Evolutionary conservation across 257 asterid genomes (phyloP), one percentile per base, ranked within the genome.

Genomic region (Solanum microdontum): DNA sequence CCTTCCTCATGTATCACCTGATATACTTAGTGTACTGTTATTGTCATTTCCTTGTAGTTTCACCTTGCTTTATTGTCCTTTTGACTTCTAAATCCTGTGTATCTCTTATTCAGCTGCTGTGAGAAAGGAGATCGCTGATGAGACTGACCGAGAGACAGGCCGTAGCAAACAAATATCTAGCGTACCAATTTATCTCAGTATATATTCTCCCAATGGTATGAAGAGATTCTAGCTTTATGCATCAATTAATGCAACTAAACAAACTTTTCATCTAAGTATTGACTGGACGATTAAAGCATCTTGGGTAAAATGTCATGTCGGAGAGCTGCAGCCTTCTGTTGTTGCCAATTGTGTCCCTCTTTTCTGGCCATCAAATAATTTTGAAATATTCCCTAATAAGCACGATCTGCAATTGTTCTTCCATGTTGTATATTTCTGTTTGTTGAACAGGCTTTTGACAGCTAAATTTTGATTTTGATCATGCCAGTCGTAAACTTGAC

Each of bases 61-160:
- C 24, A 37, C 80, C 77, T 84, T 36, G 45, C 68, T 45, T 76
- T 28, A 28, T 62, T 64, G 32, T 76, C 60, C 14, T 79, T 55
- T n/a, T 28, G 76, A 83, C 34, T 87, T 88, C 87, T 75, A 87
- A 88, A 66, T 39, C 72, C 58, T 69, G 84, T 86, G n/a, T 79
- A 72, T 88, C 70, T 84, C 88, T 73, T 86, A 28, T 87, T 92
- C 94, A 95, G 98, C 96, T 92, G 98, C 98, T 90, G 98, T 97
- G 76, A 92, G 98, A 84, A 93, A 93, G 93, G 99, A 95, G 90
- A 97, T 97, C 8, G 87, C 98, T 37, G 98, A 97, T 89, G 99
- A 94, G 92, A 97, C 99, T 87, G 99, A 97, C 91, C 90, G 99
- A 87, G 98, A 95, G 92, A 97, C 99, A 9, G 99, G 99, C 17